Evolutionary conservation across 169 alveolate genomes (phyloP), one percentile per base, ranked within the genome.

Genomic region (Pseudocohnilembus persalinus): DNA sequence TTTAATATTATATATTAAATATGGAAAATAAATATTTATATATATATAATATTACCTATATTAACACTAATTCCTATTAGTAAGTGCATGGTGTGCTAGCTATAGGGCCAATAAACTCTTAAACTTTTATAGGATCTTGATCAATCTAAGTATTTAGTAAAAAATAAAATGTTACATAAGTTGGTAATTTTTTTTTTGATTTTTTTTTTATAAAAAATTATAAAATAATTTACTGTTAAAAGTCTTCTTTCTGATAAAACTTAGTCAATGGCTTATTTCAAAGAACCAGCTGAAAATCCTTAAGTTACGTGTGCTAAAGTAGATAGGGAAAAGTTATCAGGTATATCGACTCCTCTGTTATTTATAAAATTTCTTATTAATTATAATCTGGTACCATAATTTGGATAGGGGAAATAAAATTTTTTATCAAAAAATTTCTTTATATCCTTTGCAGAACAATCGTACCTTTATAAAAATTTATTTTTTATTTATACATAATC

Each of bases 401-500:
- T 95, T 26, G 98, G 97, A 81, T 93, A 90, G 73, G 96, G 96
- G 87, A 97, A 92, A 90, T 94, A 97, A 32, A 96, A 85, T 63
- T 93, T 93, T 91, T 95, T 96, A 77, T 96, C 97, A 84, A 95
- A 97, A 88, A 94, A 89, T 64, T 85, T 88, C 83, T 92, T 92
- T 81, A 94, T 78, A 77, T 95, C 98, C 75, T 92, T 92, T 82
- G 88, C 93, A 49, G 90, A 88, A 29, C 95, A 96, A 0, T 93
- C 96, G 78, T 87, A 49, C 20, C 68, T 49, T 11, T 49, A 4
- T 11, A n/a, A n/a, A n/a, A n/a, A n/a, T n/a, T n/a, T n/a, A n/a
- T n/a, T n/a, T n/a, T n/a, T n/a, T n/a, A n/a, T n/a, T n/a, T n/a
- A n/a, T n/a, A n/a, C n/a, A n/a, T n/a, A n/a, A n/a, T n/a, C n/a